phyloP scores from a whole-genome alignment of 306 rosid species.

The Prunus armeniaca region DNA sequence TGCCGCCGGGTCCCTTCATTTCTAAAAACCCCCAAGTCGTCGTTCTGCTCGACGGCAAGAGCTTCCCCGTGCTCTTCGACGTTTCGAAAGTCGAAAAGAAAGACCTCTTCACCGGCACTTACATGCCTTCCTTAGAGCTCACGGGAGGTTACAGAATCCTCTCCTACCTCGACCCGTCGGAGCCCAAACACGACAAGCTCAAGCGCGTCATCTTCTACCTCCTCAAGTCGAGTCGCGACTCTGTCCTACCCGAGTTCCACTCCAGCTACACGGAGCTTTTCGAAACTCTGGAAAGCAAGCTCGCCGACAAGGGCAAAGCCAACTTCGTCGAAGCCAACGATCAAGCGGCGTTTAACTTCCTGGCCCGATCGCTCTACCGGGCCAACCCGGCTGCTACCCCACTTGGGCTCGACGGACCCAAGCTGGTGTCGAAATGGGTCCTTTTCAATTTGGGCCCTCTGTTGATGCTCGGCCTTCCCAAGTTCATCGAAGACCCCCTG shows the following conservation, averaged over 20 bases:
- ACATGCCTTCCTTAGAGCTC: constrained; percentile 72
- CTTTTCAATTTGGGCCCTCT: constrained; percentile 62
- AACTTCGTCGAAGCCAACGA: constrained; percentile 47
- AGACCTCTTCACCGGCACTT: constrained; percentile 81
- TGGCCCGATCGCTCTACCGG: constrained; percentile 49
- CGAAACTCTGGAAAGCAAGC: constrained; percentile 44
- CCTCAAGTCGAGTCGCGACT: constrained; percentile 51
- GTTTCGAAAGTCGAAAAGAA: constrained; percentile 65
- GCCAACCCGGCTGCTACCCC: constrained; percentile 47
- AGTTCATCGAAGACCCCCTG: constrained; percentile 47
- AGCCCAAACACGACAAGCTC: constrained; percentile 62
- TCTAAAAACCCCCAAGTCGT: constrained; percentile 55
- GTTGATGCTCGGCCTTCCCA: constrained; percentile 65
- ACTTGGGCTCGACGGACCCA: constrained; percentile 65
- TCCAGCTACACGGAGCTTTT: constrained; percentile 51
- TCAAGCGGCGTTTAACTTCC: constrained; percentile 74
- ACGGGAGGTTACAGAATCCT: constrained; percentile 86
- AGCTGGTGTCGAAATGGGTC: constrained; percentile 55
- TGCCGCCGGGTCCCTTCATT: constrained; percentile 87
- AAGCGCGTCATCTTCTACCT: constrained; percentile 64
- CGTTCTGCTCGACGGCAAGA: constrained; percentile 74
- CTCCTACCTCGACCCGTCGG: constrained; percentile 92
- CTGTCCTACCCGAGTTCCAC: constrained; percentile 66
- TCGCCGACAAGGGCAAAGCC: constrained; percentile 51
- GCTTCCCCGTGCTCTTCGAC: constrained; percentile 81